Evolutionary conservation across 768 basidiomycete species (phyloP).

Genomic region (Trametes sanguinea): DNA sequence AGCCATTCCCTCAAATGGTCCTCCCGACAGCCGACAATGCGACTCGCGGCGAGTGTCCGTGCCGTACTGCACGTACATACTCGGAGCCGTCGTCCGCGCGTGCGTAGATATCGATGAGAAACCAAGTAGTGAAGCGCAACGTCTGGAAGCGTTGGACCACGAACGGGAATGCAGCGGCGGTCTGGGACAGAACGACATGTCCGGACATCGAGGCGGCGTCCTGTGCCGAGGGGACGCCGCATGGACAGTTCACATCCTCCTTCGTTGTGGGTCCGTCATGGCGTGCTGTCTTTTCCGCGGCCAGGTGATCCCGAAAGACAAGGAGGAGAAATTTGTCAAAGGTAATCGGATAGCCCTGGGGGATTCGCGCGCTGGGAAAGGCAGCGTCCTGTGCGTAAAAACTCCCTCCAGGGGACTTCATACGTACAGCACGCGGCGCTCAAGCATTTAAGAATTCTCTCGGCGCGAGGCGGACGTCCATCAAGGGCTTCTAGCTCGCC

Average conservation of each 20-base stretch:
- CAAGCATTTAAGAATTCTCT: conserved; percentile 4
- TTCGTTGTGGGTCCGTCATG: conserved; percentile 10
- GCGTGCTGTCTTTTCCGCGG: background rate
- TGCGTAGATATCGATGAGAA: background rate
- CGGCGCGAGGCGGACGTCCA: conserved; percentile 22
- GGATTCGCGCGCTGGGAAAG: background rate
- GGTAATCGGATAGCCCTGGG: conserved; percentile 3
- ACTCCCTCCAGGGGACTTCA: conserved; percentile 1
- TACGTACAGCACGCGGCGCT: conserved; percentile 20
- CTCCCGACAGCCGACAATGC: conserved; percentile 5
- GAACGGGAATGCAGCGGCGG: background rate
- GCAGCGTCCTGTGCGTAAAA: conserved; percentile 11
- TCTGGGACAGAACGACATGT: background rate
- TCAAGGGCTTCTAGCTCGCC: conserved; percentile 24
- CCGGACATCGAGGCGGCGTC: background rate
- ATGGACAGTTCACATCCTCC: background rate
- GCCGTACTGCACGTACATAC: background rate
- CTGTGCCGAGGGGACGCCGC: background rate
- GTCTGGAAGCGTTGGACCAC: background rate
- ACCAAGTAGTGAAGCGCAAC: too few relatives aligned
- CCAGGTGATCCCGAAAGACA: conserved; percentile 2
- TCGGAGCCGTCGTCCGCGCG: conserved; percentile 1
- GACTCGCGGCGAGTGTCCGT: background rate
- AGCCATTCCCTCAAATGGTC: background rate
- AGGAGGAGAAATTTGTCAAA: background rate